phyloP scores from a whole-genome alignment of 2,329 filamentous ascomycete species.

The Colletotrichum spinosum region DNA sequence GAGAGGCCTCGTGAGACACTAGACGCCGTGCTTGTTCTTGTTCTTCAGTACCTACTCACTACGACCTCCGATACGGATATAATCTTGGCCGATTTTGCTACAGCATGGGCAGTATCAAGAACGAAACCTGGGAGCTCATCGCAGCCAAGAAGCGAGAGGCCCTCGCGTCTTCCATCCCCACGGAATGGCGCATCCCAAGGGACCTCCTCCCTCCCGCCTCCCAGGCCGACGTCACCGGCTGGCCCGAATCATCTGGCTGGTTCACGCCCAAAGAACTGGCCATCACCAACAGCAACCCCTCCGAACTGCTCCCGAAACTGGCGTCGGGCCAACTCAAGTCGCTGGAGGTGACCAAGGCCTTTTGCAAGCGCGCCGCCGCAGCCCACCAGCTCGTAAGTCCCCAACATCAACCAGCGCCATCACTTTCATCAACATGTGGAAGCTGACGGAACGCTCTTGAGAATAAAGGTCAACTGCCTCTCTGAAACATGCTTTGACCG shows the following conservation, averaged over 20 bases:
- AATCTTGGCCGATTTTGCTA: not conserved
- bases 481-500: conserved; percentile 66
- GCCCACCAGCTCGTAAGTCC: conserved; percentile 46
- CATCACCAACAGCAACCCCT: conserved; percentile 49
- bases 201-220: conserved; percentile 63
- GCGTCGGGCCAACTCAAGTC: conserved; percentile 52
- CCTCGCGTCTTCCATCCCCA: conserved; percentile 62
- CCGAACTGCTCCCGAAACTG: conserved; percentile 49
- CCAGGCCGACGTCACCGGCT: conserved; percentile 67
- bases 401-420: not conserved
- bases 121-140: conserved; percentile 53
- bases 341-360: conserved; percentile 62
- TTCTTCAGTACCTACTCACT: too few species aligned
- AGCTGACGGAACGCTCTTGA: not conserved
- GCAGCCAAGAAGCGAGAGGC: conserved; percentile 56
- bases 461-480: conserved; percentile 58
- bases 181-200: conserved; percentile 67
- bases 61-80: not conserved
- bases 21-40: not conserved
- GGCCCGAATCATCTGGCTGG: conserved; percentile 69
- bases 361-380: conserved; percentile 60
- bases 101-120: conserved; percentile 29
- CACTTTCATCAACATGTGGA: fast-evolving
- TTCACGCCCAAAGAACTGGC: conserved; percentile 59
- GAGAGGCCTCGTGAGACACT: not conserved